Conservation (phyloP, 2,329 filamentous ascomycete species). For the Colletotrichum tabaci region DNA sequence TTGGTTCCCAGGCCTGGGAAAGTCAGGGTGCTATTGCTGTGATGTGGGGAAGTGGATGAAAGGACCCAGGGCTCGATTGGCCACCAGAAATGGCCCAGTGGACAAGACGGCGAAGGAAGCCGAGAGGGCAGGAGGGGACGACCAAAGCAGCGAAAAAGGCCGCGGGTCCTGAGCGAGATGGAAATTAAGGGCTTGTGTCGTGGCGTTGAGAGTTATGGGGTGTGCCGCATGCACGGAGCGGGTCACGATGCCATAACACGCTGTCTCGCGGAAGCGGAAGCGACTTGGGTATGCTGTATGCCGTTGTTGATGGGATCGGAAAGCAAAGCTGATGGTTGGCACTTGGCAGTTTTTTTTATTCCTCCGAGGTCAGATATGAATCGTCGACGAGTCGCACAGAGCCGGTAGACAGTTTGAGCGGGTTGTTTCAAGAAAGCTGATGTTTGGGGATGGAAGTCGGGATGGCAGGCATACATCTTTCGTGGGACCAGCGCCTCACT, state of each 20-base stretch:
- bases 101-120: constrained; percentile 4
- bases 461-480: background rate
- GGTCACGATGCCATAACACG: constrained; percentile 1
- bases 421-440: constrained; percentile 22
- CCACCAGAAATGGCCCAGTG: constrained; percentile 1
- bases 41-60: constrained; percentile 5
- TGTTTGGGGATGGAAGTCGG: constrained; percentile 28
- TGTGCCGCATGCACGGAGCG: constrained; percentile 7
- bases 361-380: background rate
- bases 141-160: constrained; percentile 16
- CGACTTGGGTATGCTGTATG: background rate
- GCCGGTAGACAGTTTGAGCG: background rate
- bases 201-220: constrained; percentile 39
- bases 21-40: constrained; percentile 5
- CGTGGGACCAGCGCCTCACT: background rate
- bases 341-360: background rate
- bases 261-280: background rate
- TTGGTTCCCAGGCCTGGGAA: constrained; percentile 5
- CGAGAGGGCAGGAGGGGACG: constrained; percentile 2
- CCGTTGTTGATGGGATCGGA: background rate
- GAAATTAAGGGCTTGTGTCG: constrained; percentile 35
- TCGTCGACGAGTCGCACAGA: background rate
- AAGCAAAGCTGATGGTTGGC: background rate
- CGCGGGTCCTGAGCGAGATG: constrained; percentile 23
- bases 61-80: constrained; percentile 8